phyloP scores from a whole-genome alignment of 352 stramenopile species.

The Peronospora farinosa region DNA sequence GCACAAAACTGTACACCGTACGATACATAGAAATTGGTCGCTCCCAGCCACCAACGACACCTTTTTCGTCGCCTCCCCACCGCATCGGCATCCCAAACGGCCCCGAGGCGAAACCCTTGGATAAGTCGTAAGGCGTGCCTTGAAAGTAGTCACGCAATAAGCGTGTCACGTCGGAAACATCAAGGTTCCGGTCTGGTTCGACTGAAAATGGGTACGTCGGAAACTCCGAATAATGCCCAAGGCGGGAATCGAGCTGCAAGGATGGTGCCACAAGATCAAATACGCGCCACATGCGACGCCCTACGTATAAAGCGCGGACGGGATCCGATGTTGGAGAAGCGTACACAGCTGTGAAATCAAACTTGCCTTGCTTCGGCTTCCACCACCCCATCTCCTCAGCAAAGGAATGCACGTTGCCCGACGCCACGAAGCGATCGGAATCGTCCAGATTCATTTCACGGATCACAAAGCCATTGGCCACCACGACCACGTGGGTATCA shows the following conservation, averaged over 20 bases:
- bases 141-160: slow-evolving; percentile 88
- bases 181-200: slow-evolving; percentile 49
- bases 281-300: slow-evolving; percentile 87
- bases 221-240: slow-evolving; percentile 58
- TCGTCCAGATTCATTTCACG: slow-evolving; percentile 81
- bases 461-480: slow-evolving; percentile 93
- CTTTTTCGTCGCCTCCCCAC: slow-evolving; percentile 59
- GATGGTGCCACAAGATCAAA: slow-evolving; percentile 80
- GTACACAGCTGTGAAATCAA: slow-evolving; percentile 73
- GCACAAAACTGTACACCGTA: slow-evolving; percentile 83
- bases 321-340: slow-evolving; percentile 45
- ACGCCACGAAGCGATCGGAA: slow-evolving; percentile 84
- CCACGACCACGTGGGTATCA: slow-evolving; percentile 82
- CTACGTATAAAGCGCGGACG: slow-evolving; percentile 58
- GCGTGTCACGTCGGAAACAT: slow-evolving; percentile 67
- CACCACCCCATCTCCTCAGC: slow-evolving; percentile 85
- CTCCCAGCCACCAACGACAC: slow-evolving; percentile 72
- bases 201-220: slow-evolving; percentile 87
- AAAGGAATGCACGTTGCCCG: slow-evolving; percentile 81
- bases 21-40: slow-evolving; percentile 90
- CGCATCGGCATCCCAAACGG: slow-evolving; percentile 88
- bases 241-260: slow-evolving; percentile 56
- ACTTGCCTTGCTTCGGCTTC: slow-evolving; percentile 37
- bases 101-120: slow-evolving; percentile 73
- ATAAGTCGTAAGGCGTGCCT: slow-evolving; percentile 85